Evolutionary conservation across 1,284 basidiomycete species (phyloP).

Genomic region (Marasmius fiardii): DNA sequence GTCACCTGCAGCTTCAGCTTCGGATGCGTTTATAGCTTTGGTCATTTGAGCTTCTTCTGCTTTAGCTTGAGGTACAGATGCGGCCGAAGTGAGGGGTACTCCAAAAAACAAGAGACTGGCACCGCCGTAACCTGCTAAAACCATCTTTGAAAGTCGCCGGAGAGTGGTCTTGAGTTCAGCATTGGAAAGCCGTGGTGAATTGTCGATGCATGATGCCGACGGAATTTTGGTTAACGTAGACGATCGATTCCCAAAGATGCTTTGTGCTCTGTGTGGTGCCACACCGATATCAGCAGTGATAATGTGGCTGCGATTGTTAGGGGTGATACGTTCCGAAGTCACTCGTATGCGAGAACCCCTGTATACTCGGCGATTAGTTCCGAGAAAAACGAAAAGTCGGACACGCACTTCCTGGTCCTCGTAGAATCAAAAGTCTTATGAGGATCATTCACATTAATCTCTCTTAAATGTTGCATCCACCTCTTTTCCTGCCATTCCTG

Average conservation of each 20-base stretch:
- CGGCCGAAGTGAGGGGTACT: slow-evolving; percentile 36
- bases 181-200: slow-evolving; percentile 33
- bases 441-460: slow-evolving; percentile 59
- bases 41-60: slow-evolving; percentile 60
- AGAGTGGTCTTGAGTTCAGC: slow-evolving; percentile 63
- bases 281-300: slow-evolving; percentile 72
- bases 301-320: slow-evolving; percentile 61
- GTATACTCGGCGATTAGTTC: slow-evolving; percentile 14
- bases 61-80: slow-evolving; percentile 33
- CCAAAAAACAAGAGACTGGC: slow-evolving; percentile 78
- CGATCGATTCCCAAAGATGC: slow-evolving; percentile 22
- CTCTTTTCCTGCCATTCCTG: slow-evolving; percentile 70
- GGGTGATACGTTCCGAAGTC: slow-evolving; percentile 64
- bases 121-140: slow-evolving; percentile 77
- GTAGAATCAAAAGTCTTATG: slow-evolving; percentile 25
- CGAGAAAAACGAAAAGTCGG: neutral
- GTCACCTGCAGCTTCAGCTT: slow-evolving; percentile 55
- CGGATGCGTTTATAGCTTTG: slow-evolving; percentile 63
- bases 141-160: slow-evolving; percentile 73
- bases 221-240: slow-evolving; percentile 13
- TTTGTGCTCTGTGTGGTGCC: slow-evolving; percentile 29
- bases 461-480: slow-evolving; percentile 63
- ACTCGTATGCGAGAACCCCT: slow-evolving; percentile 59
- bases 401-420: slow-evolving; percentile 27
- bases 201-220: neutral